These are phyloP conservation scores for Pseudopithomyces chartarum DNA, from an alignment of 2,329 filamentous ascomycete species.

Conservation along the genomic window DNA sequence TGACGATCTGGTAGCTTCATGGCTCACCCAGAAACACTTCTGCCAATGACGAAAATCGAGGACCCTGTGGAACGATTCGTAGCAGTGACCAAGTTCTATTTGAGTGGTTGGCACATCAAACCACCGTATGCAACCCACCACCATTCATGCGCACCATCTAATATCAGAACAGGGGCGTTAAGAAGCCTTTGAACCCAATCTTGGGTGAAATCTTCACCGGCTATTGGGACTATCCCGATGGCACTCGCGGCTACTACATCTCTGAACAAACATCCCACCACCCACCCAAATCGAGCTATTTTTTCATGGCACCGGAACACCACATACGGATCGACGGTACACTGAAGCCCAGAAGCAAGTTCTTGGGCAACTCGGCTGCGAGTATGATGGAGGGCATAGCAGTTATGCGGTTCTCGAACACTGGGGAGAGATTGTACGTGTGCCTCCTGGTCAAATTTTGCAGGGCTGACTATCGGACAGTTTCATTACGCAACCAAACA, in stretches of 20 bases:
- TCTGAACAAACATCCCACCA: slow-evolving; percentile 98
- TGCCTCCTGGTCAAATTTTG: not conserved
- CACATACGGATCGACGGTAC: slow-evolving; percentile 95
- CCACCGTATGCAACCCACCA: slow-evolving; percentile 71
- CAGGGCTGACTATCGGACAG: slow-evolving; percentile 51
- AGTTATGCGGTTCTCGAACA: slow-evolving; percentile 80
- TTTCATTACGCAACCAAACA: slow-evolving; percentile 95
- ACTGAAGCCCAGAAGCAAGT: slow-evolving; percentile 91
- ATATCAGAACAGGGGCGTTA: slow-evolving; percentile 74
- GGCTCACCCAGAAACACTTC: slow-evolving; percentile 95
- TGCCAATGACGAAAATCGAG: slow-evolving; percentile 84
- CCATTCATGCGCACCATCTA: slow-evolving; percentile 25
- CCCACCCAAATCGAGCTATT: slow-evolving; percentile 98
- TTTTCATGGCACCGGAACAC: slow-evolving; percentile 95
- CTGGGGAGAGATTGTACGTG: slow-evolving; percentile 86
- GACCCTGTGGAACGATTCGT: slow-evolving; percentile 90
- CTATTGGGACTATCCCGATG: slow-evolving; percentile 90
- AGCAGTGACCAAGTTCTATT: slow-evolving; percentile 95
- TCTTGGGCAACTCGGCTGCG: slow-evolving; percentile 94
- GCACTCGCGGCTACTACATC: slow-evolving; percentile 91
- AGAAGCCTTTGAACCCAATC: slow-evolving; percentile 97
- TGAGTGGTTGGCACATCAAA: slow-evolving; percentile 98
- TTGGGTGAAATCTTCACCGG: slow-evolving; percentile 93
- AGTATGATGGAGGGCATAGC: slow-evolving; percentile 98
- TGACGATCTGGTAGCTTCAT: slow-evolving; percentile 74